A percentile compares a stretch with the other conserved stretches of the same genome.
These are phyloP conservation scores for Pelagomonas calceolata DNA, from an alignment of 108 stramenopile genomes.

Conservation along the genomic window DNA sequence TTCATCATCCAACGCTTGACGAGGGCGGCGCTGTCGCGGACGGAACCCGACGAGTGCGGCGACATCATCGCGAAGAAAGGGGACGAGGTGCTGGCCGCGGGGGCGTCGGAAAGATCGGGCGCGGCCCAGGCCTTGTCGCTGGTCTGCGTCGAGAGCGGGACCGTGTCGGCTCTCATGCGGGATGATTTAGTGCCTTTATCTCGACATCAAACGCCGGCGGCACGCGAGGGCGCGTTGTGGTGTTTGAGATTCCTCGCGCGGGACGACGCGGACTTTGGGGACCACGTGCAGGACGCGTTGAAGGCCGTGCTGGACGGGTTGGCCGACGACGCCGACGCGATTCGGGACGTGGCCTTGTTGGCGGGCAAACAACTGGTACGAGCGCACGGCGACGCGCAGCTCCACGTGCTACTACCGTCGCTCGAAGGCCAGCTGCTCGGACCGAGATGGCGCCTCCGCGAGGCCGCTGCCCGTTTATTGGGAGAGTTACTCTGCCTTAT, in stretches of 20 bases:
- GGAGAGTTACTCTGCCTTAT: slow-evolving; percentile 87
- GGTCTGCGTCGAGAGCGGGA: slow-evolving; percentile 80
- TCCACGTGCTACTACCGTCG: slow-evolving; percentile 80
- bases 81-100: background rate
- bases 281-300: slow-evolving; percentile 68
- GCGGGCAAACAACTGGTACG: slow-evolving; percentile 87
- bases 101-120: slow-evolving; percentile 71
- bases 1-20: slow-evolving; percentile 29
- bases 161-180: no score
- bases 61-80: slow-evolving; percentile 8
- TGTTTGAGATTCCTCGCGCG: slow-evolving; percentile 23
- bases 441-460: slow-evolving; percentile 83
- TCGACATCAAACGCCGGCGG: background rate
- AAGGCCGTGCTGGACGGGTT: slow-evolving; percentile 85
- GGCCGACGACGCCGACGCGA: slow-evolving; percentile 82
- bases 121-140: slow-evolving; percentile 93
- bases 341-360: slow-evolving; percentile 84
- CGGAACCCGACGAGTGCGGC: background rate
- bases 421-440: slow-evolving; percentile 79
- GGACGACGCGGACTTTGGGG: slow-evolving; percentile 62
- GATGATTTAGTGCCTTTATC: slow-evolving; percentile 19
- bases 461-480: slow-evolving; percentile 80
- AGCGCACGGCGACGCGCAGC: slow-evolving; percentile 75
- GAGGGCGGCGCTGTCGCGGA: slow-evolving; percentile 18
- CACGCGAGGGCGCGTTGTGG: slow-evolving; percentile 95